Evolutionary conservation across 345 rosid species (phyloP), one percentile per base, ranked within the genome.

Genomic region (Laguncularia racemosa): DNA sequence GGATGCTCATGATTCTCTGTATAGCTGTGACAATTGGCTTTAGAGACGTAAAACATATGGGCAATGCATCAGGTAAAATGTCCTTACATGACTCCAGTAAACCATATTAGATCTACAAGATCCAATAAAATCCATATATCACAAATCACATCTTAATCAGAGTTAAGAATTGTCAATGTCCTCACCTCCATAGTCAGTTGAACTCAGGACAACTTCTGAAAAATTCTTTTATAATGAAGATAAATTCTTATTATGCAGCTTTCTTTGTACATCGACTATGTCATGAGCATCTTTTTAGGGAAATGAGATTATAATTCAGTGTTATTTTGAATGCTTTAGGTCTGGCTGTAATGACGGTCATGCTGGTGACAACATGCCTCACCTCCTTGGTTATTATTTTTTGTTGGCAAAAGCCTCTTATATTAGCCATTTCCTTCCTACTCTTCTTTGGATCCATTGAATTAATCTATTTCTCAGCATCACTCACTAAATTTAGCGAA

Each of bases 331-430:
- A 15, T 20, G 46, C 71, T 75, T 71, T 88, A 92, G 99, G 99
- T 46, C 72, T 95, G 62, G 97, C 99, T 3, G 96, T 95, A 59
- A 95, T 95, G 97, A 77, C 99, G 14, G 99, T 90, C 68, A 95
- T 95, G 99, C 80, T 90, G 56, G 99, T 95, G 60, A 95, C 99
- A 1, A 95, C 99, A 9, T 85, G 97, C 73, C 93, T 95, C n/a
- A 90, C 84, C 40, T 79, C 97, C 62, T 55, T 95, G 46, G 97
- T 90, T 64, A 90, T 95, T 33, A 79, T 90, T 53, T 80, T 95
- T 3, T 95, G 97, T 60, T 95, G 99, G 99, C 80, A 84, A 71
- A 90, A 85, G 57, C 96, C 96, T 40, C 87, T 96, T 4, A 28
- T 85, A 20, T 15, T 95, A 46, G 96, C 99, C 2, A 74, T 95